Percentiles rank a stretch among this genome's conserved stretches.
phyloP scores from a whole-genome alignment of 179 eudicot species.

The Silene noctiflora region DNA sequence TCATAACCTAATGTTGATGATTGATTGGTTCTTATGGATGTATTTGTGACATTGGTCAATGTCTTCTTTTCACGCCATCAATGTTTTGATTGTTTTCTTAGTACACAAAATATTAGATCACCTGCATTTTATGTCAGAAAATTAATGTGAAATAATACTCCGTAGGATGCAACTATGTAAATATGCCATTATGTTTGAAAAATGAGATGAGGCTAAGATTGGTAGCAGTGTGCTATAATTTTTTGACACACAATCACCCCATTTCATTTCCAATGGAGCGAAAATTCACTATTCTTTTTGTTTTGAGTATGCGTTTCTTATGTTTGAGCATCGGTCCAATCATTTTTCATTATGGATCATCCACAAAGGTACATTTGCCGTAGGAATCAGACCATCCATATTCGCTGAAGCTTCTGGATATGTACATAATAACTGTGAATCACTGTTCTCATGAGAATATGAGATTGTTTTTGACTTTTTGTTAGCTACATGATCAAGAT shows the following conservation, averaged over 20 bases:
- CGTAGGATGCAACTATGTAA: background rate
- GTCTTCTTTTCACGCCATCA: background rate
- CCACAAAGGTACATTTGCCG: background rate
- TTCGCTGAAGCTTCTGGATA: background rate
- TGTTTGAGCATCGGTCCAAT: no score
- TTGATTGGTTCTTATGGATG: background rate
- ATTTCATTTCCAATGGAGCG: background rate
- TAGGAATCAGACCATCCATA: background rate
- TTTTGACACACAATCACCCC: background rate
- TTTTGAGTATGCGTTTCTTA: background rate
- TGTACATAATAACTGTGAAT: background rate
- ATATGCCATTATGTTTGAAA: background rate
- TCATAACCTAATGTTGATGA: constrained; percentile 2
- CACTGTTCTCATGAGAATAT: background rate
- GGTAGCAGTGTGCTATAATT: background rate
- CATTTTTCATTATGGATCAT: background rate
- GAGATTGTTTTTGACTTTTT: background rate
- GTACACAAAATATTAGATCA: no score
- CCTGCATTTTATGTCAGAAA: background rate
- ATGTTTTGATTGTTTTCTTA: background rate
- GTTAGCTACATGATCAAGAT: background rate
- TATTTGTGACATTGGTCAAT: background rate
- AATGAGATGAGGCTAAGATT: constrained; percentile 1
- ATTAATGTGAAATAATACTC: background rate
- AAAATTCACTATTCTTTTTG: background rate